These are phyloP conservation scores for Besnoitia besnoiti DNA, from an alignment of 169 alveolate species.

Conservation along the genomic window DNA sequence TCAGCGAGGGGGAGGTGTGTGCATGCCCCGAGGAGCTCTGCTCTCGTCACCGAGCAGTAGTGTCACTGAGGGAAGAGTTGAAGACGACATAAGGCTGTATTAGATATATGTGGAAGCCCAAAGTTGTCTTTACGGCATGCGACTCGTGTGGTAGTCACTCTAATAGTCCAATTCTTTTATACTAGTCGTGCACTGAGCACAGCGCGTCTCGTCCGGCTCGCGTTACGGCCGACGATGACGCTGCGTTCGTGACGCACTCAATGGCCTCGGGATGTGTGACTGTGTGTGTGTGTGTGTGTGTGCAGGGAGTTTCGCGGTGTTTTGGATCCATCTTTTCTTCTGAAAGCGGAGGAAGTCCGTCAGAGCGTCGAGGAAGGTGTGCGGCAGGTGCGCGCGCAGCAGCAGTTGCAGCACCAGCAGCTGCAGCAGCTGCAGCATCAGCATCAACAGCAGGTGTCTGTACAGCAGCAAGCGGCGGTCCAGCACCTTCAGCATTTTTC, in stretches of 20 bases:
- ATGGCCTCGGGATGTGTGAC: not conserved
- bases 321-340: not conserved
- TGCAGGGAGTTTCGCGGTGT: slow-evolving; percentile 14
- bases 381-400: slow-evolving; percentile 27
- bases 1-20: too few species aligned
- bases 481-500: slow-evolving; percentile 12
- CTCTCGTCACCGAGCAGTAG: too few species aligned
- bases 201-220: not conserved
- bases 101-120: too few species aligned
- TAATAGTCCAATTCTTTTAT: not conserved
- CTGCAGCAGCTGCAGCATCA: slow-evolving; percentile 41
- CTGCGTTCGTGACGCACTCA: too few species aligned
- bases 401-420: slow-evolving; percentile 41
- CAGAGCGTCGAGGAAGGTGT: slow-evolving; percentile 33
- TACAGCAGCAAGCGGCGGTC: slow-evolving; percentile 16
- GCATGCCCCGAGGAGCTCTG: too few species aligned
- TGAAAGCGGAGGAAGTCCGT: slow-evolving; percentile 23
- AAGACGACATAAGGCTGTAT: too few species aligned
- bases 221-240: not conserved
- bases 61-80: too few species aligned
- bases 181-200: not conserved
- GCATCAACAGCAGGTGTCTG: slow-evolving; percentile 36
- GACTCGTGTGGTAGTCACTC: not conserved
- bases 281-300: not conserved
- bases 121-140: too few species aligned